phyloP scores from a whole-genome alignment of 2,329 filamentous ascomycete genomes.

The Emergomyces pasteurianus region DNA sequence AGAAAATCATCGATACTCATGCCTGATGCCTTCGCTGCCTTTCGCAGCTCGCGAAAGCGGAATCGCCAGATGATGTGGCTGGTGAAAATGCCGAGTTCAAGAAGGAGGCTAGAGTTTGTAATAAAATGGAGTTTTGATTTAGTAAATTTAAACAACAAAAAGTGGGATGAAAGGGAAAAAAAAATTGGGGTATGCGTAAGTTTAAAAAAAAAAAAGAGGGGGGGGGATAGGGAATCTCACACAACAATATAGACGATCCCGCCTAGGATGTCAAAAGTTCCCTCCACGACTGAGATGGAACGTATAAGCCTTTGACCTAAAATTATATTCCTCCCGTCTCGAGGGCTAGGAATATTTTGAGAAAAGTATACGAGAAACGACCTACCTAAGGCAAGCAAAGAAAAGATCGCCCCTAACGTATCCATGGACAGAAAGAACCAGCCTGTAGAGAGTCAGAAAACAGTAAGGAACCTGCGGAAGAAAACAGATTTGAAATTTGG shows the following conservation, averaged over 20 bases:
- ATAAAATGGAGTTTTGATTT: not conserved
- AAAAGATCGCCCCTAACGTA: conserved; percentile 50
- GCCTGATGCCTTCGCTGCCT: conserved; percentile 39
- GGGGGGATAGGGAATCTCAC: conserved; percentile 27
- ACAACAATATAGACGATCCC: conserved; percentile 49
- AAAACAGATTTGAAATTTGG: not conserved
- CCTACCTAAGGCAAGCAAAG: conserved; percentile 48
- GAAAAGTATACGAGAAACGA: not conserved
- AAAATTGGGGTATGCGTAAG: not conserved
- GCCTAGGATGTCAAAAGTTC: conserved; percentile 49
- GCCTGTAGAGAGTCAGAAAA: conserved; percentile 19
- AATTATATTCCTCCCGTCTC: not conserved
- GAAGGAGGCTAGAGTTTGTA: conserved; percentile 33
- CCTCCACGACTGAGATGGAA: conserved; percentile 40
- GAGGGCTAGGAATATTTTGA: not conserved
- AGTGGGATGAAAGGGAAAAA: not conserved
- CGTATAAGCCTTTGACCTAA: not conserved
- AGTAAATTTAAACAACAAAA: not conserved
- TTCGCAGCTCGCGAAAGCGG: conserved; percentile 42
- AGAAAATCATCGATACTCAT: conserved; percentile 46
- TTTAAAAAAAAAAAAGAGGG: too few species aligned
- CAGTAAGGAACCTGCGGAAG: not conserved
- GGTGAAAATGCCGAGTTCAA: conserved; percentile 49
- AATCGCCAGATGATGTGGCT: conserved; percentile 49
- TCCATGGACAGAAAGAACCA: conserved; percentile 50